Evolutionary conservation across 2,329 filamentous ascomycete species (phyloP).

Genomic region (Colletotrichum sp.): DNA sequence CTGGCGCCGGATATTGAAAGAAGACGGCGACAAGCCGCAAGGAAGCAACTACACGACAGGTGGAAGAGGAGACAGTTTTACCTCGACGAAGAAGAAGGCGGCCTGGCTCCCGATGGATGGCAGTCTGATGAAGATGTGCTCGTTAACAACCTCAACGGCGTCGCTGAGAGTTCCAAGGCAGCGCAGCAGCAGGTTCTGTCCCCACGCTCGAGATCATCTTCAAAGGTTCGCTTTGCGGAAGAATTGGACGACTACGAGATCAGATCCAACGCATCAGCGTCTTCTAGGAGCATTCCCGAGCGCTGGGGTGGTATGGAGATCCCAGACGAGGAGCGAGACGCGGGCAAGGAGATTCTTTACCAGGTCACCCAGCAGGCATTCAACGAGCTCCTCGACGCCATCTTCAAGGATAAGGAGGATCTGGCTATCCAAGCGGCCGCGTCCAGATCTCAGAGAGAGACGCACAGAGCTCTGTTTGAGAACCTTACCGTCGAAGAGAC

Average conservation of each 20-base stretch:
- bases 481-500: constrained; percentile 23
- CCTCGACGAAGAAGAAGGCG: constrained; percentile 84
- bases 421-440: constrained; percentile 71
- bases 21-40: constrained; percentile 44
- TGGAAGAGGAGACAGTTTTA: constrained; percentile 84
- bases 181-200: constrained; percentile 43
- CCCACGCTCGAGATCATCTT: constrained; percentile 73
- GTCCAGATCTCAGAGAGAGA: constrained; percentile 66
- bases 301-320: constrained; percentile 81
- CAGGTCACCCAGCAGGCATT: constrained; percentile 91
- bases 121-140: constrained; percentile 64
- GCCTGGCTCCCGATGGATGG: constrained; percentile 68
- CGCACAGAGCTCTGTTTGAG: constrained; percentile 55
- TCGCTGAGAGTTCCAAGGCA: constrained; percentile 49
- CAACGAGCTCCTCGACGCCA: constrained; percentile 86
- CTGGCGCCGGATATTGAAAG: constrained; percentile 42
- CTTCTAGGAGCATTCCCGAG: constrained; percentile 74
- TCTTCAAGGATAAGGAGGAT: constrained; percentile 85
- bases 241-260: constrained; percentile 73
- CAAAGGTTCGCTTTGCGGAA: constrained; percentile 79
- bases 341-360: constrained; percentile 87
- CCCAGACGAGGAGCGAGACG: constrained; percentile 79
- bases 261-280: constrained; percentile 74
- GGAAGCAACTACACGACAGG: constrained; percentile 67
- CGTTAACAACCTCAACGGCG: constrained; percentile 35